Evolutionary conservation across 1,139 yeast species (phyloP), one percentile per base, ranked within the genome.

Genomic region (Yamadazyma atlantica): DNA sequence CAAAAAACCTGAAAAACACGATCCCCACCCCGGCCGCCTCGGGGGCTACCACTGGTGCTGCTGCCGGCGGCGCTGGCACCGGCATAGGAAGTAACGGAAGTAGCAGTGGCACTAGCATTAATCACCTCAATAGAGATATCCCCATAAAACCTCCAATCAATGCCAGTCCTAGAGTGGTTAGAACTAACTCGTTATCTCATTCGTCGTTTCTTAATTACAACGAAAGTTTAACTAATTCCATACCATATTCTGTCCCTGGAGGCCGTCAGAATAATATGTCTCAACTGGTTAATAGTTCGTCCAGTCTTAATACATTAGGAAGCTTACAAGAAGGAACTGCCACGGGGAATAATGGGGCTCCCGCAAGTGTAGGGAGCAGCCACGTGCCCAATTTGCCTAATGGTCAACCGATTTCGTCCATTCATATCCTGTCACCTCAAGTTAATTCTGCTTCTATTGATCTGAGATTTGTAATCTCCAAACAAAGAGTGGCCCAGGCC

Each of bases 241-340:
- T 84, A 37, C 92, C 92, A 0, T 84, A 82, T 56, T 71, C 83
- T 6, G 89, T 82, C 2, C 92, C 92, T 1, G 84, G 84, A 10
- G 80, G 81, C 3, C 63, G 74, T 36, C 23, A 29, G 18, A 25
- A 29, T 14, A 44, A 39, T n/a, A 38, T 45, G 21, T 46, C 49
- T 4, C 54, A 49, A 19, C 44, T 45, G 47, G 51, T 56, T 4
- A 46, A 45, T 28, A 46, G 51, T 32, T 39, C 45, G 11, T 34
- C 48, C 5, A 46, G 50, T 36, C 40, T 42, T 24, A 43, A 45
- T 26, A 49, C 49, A 14, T 34, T 48, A 29, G 49, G 51, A 11
- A 49, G 53, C 35, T 36, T 48, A 14, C 34, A 13, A n/a, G 51
- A 48, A 36, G 34, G 29, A 10, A 26, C 17, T 12, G 29, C 17